phyloP scores from a whole-genome alignment of 1,284 basidiomycete genomes.

The Cystobasidiaceae sp. region DNA sequence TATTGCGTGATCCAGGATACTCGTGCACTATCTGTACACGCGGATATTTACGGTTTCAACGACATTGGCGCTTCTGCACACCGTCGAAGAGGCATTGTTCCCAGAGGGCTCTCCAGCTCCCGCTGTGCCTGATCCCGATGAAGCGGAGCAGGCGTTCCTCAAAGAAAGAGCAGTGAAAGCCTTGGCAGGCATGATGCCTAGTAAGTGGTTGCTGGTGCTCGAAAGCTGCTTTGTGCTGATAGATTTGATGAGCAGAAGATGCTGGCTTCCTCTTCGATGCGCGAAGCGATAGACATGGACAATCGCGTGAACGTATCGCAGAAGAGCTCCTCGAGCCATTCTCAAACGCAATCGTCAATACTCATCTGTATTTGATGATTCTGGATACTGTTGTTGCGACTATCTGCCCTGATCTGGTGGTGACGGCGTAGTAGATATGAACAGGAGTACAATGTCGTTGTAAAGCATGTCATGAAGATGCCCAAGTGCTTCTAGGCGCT shows the following conservation, averaged over 20 bases:
- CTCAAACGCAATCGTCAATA: conserved; percentile 58
- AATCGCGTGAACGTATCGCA: conserved; percentile 44
- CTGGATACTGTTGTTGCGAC: conserved; percentile 59
- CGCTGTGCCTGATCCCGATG: conserved; percentile 60
- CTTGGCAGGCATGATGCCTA: conserved; percentile 51
- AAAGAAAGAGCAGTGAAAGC: conserved; percentile 55
- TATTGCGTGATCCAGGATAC: conserved; percentile 50
- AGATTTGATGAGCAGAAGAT: neutral
- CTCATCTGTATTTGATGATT: conserved; percentile 60
- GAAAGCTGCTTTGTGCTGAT: neutral
- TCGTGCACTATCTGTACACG: conserved; percentile 59
- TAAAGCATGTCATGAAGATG: no score
- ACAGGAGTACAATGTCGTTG: no score
- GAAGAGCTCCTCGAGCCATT: conserved; percentile 57
- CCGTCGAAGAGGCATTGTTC: conserved; percentile 62
- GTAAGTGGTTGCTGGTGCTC: conserved; percentile 46
- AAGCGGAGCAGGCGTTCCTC: conserved; percentile 61
- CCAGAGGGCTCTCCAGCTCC: conserved; percentile 72
- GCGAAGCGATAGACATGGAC: neutral
- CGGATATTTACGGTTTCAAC: conserved; percentile 56
- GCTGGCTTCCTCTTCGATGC: neutral
- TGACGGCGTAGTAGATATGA: no score
- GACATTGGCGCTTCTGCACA: conserved; percentile 53
- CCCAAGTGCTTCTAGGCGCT: no score
- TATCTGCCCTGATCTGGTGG: conserved; percentile 62